Base-by-base conservation (phyloP, 257 asterid species). In the Solanum megistacrolobum region DNA sequence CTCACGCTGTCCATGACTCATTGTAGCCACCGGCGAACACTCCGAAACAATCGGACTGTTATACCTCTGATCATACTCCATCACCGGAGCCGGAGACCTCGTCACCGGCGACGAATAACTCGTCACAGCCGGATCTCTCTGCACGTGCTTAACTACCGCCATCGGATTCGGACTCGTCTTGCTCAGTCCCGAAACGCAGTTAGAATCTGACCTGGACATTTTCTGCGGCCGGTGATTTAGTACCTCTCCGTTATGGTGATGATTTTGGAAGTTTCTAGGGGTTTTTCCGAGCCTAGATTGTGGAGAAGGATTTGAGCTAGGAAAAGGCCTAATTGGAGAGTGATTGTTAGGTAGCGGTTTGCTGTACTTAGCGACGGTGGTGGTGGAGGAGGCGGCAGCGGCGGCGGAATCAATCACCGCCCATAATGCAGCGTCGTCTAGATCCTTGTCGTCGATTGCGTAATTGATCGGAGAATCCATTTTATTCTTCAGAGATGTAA, bases 371-470 rank as follows among this genome's bases (percentile, higher is more conserved):
- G 89, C 12, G 55, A 92, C 29, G 2, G 58, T 7, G 52, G 91
- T 11, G 72, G 91, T 6, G 90, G 93, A 34, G 83, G 91, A 74
- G 79, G 93, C 89, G 27, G 98, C 95, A 12, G 98, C 98, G 78
- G 97, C 98, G 83, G 98, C 98, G 78, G 98, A 96, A 89, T 96
- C 99, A 88, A 96, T 96, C 39, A 94, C 96, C 5, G 99, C 98
- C 99, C 99, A 96, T 83, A 96, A 84, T 23, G 95, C 99, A 87
- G 97, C 98, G 93, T 95, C 98, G 93, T 97, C 98, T 60, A 97
- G 93, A 81, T 95, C 98, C 86, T 90, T 91, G 69, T 97, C 99
- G 87, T 95, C 98, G 87, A 93, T 78, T 78, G 91, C 66, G 88
- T 74, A 92, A 89, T 71, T 86, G 91, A 90, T 74, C 8, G 91